A percentile compares a stretch with the other conserved stretches of the same genome.
These are phyloP conservation scores for Naganishia albida DNA, from an alignment of 1,284 basidiomycete species.

Conservation along the genomic window DNA sequence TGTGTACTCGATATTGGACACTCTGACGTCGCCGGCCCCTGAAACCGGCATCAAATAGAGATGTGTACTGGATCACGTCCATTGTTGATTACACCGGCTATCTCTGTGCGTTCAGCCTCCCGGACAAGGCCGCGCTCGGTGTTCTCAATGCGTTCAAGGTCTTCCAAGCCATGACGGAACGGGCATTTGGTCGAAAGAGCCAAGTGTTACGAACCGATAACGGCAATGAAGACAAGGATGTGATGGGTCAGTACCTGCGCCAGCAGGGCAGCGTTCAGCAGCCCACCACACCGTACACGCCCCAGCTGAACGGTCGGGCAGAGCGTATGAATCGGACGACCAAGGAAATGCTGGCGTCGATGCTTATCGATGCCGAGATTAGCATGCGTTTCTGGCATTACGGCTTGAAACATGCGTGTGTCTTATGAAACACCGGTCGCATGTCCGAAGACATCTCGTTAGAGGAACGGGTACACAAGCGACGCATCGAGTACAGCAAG, in stretches of 20 bases:
- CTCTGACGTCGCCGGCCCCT: conserved; percentile 34
- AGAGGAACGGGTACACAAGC: conserved; percentile 20
- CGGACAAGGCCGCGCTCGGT: conserved; percentile 25
- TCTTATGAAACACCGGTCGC: conserved; percentile 32
- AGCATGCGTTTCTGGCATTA: conserved; percentile 31
- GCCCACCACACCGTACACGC: conserved; percentile 38
- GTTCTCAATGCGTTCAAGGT: conserved; percentile 26
- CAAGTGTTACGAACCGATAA: conserved; percentile 36
- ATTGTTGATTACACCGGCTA: conserved; percentile 35
- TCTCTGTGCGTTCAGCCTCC: conserved; percentile 22
- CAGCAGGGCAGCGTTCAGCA: conserved; percentile 18
- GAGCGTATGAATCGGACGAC: conserved; percentile 43
- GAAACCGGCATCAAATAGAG: conserved; percentile 12
- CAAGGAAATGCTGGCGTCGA: conserved; percentile 34
- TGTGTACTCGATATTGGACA: conserved; percentile 33
- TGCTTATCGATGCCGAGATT: conserved; percentile 26
- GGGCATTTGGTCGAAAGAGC: conserved; percentile 25
- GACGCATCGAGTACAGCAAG: conserved; percentile 6
- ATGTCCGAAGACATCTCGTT: conserved; percentile 18
- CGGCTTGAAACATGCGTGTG: conserved; percentile 21
- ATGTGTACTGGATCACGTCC: conserved; percentile 35
- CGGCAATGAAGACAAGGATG: conserved; percentile 38
- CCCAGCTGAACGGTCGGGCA: conserved; percentile 44
- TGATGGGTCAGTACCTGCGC: conserved; percentile 10
- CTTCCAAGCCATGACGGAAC: conserved; percentile 31